Percentiles rank a stretch among this genome's conserved stretches.
Conservation (phyloP, 352 stramenopile genomes). For the Aphanomyces astaci region DNA sequence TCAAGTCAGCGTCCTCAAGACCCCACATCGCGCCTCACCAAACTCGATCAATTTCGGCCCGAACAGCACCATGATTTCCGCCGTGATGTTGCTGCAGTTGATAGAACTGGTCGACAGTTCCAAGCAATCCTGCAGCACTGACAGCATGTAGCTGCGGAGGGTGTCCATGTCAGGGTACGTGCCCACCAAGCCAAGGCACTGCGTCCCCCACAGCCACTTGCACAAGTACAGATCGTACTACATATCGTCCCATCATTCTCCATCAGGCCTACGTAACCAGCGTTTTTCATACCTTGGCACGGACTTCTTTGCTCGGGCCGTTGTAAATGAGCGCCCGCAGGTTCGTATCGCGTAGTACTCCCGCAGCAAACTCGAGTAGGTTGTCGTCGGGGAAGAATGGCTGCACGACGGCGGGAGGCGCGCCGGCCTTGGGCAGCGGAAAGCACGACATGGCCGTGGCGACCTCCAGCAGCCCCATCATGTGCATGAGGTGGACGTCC, state of each 20-base stretch:
- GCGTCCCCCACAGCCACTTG: slow-evolving; percentile 71
- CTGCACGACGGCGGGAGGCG: neutral
- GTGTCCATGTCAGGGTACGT: slow-evolving; percentile 35
- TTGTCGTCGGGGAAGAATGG: slow-evolving; percentile 36
- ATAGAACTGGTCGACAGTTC: slow-evolving; percentile 37
- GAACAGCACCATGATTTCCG: slow-evolving; percentile 64
- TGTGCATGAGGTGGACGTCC: neutral
- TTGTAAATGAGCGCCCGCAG: slow-evolving; percentile 39
- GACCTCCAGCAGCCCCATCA: slow-evolving; percentile 13
- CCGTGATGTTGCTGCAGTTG: slow-evolving; percentile 46
- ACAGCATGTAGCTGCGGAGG: slow-evolving; percentile 36
- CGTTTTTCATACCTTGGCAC: slow-evolving; percentile 40
- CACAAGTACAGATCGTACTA: slow-evolving; percentile 61
- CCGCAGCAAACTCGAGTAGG: slow-evolving; percentile 44
- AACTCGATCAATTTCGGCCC: slow-evolving; percentile 41
- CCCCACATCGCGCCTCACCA: slow-evolving; percentile 19
- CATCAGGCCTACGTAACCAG: too few species aligned
- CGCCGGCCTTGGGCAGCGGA: neutral
- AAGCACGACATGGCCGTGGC: neutral
- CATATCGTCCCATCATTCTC: too few species aligned
- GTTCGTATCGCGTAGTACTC: slow-evolving; percentile 37
- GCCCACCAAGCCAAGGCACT: slow-evolving; percentile 27
- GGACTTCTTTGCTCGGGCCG: slow-evolving; percentile 44
- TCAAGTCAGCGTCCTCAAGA: neutral
- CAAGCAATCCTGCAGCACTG: slow-evolving; percentile 42